These are phyloP conservation scores for Prorocentrum cordatum DNA, from an alignment of 169 alveolate species.

Conservation along the genomic window DNA sequence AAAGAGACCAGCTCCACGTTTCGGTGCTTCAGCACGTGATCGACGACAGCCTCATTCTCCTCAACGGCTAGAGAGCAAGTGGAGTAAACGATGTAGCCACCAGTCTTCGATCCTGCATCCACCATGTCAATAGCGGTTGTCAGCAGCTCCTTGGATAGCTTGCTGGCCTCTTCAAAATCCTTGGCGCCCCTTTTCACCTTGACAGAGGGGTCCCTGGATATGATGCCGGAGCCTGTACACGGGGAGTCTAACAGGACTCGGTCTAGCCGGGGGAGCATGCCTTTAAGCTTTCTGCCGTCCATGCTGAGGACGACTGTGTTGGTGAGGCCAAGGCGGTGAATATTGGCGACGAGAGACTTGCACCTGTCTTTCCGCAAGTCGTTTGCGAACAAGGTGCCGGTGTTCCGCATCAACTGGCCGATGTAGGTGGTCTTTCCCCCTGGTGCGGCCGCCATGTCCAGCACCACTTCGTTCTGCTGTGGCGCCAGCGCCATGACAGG, in stretches of 20 bases:
- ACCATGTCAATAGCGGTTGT: constrained; percentile 65
- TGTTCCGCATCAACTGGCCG: constrained; percentile 88
- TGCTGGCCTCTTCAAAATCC: constrained; percentile 41
- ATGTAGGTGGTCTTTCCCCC: constrained; percentile 87
- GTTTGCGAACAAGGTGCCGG: constrained; percentile 86
- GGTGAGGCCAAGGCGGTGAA: constrained; percentile 83
- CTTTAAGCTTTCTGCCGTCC: constrained; percentile 46
- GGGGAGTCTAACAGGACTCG: constrained; percentile 89
- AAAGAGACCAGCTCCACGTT: constrained; percentile 58
- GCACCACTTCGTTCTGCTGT: constrained; percentile 74
- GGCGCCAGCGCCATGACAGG: constrained; percentile 67
- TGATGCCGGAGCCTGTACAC: constrained; percentile 90
- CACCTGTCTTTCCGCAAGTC: constrained; percentile 81
- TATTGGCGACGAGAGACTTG: constrained; percentile 66
- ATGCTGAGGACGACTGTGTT: constrained; percentile 79
- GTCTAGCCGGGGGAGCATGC: constrained; percentile 38
- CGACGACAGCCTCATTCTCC: constrained; percentile 69
- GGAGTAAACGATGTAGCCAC: constrained; percentile 64
- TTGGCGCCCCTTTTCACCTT: constrained; percentile 77
- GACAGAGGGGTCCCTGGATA: constrained; percentile 87
- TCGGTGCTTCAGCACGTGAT: constrained; percentile 48
- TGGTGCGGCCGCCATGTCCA: constrained; percentile 88
- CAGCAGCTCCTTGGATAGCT: constrained; percentile 47
- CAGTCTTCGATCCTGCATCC: constrained; percentile 68
- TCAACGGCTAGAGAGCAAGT: constrained; percentile 66